phyloP scores from a whole-genome alignment of 2,329 filamentous ascomycete species.

The Metarhizium sp. region DNA sequence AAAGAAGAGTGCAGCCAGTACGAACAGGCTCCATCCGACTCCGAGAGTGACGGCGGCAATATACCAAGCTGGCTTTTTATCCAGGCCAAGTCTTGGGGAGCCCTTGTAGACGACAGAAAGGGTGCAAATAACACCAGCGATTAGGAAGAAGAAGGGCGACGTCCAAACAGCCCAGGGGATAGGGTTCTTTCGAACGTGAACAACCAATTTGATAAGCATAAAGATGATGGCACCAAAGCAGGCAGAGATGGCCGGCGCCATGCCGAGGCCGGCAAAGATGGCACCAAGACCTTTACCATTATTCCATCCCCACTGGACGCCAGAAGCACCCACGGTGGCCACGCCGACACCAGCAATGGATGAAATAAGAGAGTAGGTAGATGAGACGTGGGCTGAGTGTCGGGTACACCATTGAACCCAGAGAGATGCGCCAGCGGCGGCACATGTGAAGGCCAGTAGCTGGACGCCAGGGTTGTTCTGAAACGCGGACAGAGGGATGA shows the following conservation, averaged over 20 bases:
- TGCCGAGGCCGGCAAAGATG: constrained; percentile 57
- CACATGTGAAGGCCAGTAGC: constrained; percentile 58
- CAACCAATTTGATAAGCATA: constrained; percentile 50
- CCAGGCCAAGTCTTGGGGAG: constrained; percentile 56
- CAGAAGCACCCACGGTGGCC: constrained; percentile 49
- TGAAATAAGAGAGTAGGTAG: constrained; percentile 63
- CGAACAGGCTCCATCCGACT: constrained; percentile 47
- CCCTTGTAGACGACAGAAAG: constrained; percentile 77
- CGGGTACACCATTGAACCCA: constrained; percentile 78
- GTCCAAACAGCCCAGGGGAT: constrained; percentile 64
- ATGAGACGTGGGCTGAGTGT: constrained; percentile 64
- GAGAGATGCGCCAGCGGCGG: constrained; percentile 52
- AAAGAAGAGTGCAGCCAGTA: constrained; percentile 60
- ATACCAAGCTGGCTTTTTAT: constrained; percentile 58
- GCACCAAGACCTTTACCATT: constrained; percentile 56
- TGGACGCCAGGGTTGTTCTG: constrained; percentile 53
- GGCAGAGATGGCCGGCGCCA: constrained; percentile 58
- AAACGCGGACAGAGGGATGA: constrained; percentile 54
- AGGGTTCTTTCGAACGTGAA: constrained; percentile 63
- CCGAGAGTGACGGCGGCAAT: constrained; percentile 59
- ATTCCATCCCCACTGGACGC: constrained; percentile 61
- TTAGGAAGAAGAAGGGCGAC: constrained; percentile 68
- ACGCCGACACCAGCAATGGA: constrained; percentile 61
- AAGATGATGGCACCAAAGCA: constrained; percentile 59
- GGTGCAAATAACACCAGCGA: constrained; percentile 64